A percentile compares a stretch with the other conserved stretches of the same genome.
Evolutionary conservation across 306 rosid genomes (phyloP).

Genomic region (Oemleria cerasiformis): DNA sequence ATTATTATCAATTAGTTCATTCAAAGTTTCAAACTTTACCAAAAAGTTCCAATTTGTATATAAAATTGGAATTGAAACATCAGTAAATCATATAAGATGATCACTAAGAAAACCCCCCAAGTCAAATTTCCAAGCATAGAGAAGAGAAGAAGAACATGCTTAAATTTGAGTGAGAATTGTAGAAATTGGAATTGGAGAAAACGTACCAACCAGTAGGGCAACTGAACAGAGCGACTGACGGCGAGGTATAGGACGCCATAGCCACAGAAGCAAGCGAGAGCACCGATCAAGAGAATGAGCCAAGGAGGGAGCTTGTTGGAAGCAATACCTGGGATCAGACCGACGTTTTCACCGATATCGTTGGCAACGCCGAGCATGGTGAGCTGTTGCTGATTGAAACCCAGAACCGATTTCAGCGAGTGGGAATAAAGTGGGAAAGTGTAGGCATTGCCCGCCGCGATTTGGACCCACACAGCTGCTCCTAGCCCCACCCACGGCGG

Average conservation of each 20-base stretch:
- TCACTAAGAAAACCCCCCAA: background rate
- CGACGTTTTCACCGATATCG: slow-evolving; percentile 81
- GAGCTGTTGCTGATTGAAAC: slow-evolving; percentile 64
- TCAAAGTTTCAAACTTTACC: background rate
- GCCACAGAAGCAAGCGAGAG: slow-evolving; percentile 55
- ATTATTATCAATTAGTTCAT: background rate
- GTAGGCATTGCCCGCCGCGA: slow-evolving; percentile 56
- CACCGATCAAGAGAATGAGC: slow-evolving; percentile 58
- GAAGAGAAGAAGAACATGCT: background rate
- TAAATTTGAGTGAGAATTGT: background rate
- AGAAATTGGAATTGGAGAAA: background rate
- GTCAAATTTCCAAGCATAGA: background rate
- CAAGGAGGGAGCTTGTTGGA: slow-evolving; percentile 75
- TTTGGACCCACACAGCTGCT: slow-evolving; percentile 73
- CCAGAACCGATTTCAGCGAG: slow-evolving; percentile 62
- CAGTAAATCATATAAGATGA: background rate
- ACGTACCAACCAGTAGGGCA: slow-evolving; percentile 65
- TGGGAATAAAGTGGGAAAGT: slow-evolving; percentile 69
- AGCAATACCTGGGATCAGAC: slow-evolving; percentile 67
- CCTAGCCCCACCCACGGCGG: slow-evolving; percentile 93
- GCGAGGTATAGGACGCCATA: slow-evolving; percentile 64
- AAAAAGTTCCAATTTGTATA: background rate
- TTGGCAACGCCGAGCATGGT: slow-evolving; percentile 77
- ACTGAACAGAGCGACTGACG: slow-evolving; percentile 32
- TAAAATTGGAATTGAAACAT: background rate